These are phyloP conservation scores for Clitocybe nebularis DNA, from an alignment of 1,284 basidiomycete species.

Conservation along the genomic window DNA sequence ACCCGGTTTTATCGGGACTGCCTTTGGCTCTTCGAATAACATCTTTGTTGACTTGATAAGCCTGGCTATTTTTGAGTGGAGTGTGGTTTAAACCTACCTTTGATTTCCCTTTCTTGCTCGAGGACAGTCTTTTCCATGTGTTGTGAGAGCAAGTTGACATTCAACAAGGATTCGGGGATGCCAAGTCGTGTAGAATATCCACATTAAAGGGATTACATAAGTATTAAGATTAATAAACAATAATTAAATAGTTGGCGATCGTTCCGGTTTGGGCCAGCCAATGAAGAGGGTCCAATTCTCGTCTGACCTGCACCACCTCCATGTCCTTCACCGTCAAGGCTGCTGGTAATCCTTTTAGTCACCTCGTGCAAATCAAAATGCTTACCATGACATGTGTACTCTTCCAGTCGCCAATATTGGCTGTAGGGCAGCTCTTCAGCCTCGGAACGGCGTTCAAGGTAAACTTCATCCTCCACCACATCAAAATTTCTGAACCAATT, in stretches of 20 bases:
- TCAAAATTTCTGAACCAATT: constrained; percentile 4
- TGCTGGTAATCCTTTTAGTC: constrained; percentile 33
- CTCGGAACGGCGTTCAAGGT: constrained; percentile 44
- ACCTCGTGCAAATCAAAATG: too few species aligned
- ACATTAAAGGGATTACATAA: too few species aligned
- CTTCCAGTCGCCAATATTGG: too few species aligned
- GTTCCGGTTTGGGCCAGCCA: constrained; percentile 22
- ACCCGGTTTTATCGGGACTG: constrained; percentile 27
- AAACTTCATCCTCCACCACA: constrained; percentile 16
- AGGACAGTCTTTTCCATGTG: constrained; percentile 13
- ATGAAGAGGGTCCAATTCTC: constrained; percentile 18
- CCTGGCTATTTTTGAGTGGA: neutral
- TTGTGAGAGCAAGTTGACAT: neutral
- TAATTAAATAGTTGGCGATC: too few species aligned
- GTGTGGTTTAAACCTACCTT: constrained; percentile 10
- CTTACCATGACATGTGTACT: too few species aligned
- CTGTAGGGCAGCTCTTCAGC: constrained; percentile 42
- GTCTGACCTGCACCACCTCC: constrained; percentile 17
- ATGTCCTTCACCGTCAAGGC: constrained; percentile 54
- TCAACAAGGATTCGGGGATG: too few species aligned
- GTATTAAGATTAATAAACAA: too few species aligned
- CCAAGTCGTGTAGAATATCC: too few species aligned
- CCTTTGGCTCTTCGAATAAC: constrained; percentile 26
- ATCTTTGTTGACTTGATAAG: constrained; percentile 15
- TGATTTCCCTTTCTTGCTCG: constrained; percentile 17